phyloP scores from a whole-genome alignment of 2,329 filamentous ascomycete species.

The Calycina herbarum region DNA sequence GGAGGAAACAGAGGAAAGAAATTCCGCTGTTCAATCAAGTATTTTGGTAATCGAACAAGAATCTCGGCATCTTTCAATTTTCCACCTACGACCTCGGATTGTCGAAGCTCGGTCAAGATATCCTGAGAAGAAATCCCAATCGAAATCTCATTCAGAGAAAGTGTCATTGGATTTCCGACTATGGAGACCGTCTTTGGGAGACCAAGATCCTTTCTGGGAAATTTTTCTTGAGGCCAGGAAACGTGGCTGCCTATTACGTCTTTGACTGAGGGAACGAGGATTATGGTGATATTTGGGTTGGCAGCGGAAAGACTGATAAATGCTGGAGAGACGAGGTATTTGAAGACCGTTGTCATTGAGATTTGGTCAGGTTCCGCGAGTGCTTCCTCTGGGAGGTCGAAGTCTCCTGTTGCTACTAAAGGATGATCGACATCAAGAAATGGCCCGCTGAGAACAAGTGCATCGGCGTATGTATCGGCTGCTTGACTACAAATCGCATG shows the following conservation, averaged over 20 bases:
- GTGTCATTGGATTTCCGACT: conserved; percentile 86
- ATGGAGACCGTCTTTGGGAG: conserved; percentile 75
- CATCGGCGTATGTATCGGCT: conserved; percentile 72
- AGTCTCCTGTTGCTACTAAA: conserved; percentile 76
- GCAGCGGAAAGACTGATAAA: conserved; percentile 68
- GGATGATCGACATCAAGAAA: conserved; percentile 94
- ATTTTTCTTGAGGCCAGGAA: conserved; percentile 78
- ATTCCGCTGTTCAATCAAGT: conserved; percentile 85
- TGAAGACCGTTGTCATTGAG: conserved; percentile 81
- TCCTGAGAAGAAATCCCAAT: conserved; percentile 84
- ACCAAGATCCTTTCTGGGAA: conserved; percentile 70
- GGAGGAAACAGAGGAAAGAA: conserved; percentile 90
- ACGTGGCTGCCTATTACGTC: conserved; percentile 81
- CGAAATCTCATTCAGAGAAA: conserved; percentile 84
- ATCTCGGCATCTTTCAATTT: conserved; percentile 47
- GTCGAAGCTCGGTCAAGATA: conserved; percentile 76
- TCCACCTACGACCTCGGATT: conserved; percentile 66
- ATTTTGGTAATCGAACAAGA: conserved; percentile 66
- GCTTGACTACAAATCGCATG: conserved; percentile 79
- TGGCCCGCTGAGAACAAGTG: conserved; percentile 77
- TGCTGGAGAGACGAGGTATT: conserved; percentile 71
- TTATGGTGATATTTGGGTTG: conserved; percentile 77
- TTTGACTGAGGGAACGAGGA: conserved; percentile 80
- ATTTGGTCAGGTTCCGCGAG: conserved; percentile 72
- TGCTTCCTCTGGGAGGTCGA: conserved; percentile 70